Base-by-base conservation (phyloP, 2,329 filamentous ascomycete species). In the Salinomyces thailandicus region DNA sequence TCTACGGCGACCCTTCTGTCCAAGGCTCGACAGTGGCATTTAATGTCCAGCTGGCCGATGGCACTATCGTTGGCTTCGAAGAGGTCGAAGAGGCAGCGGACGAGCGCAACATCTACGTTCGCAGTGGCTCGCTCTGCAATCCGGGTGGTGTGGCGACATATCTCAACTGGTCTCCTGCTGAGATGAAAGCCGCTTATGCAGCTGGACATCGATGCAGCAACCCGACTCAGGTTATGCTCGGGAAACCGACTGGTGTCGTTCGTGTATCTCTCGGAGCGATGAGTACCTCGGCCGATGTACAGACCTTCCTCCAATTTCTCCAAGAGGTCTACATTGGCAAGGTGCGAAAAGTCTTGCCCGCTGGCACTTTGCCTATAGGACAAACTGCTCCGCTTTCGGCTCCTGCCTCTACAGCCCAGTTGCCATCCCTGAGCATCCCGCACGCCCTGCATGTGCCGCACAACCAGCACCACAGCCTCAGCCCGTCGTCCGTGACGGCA, bases 1-100 rank as follows among this genome's bases (percentile, higher is more conserved):
- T 62, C 6, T 77, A 73, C 33, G 69, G 64, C 3, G 66, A 77
- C 48, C 49, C 70, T 0, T 57, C 49, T 12, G 65, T 64, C 14
- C 74, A 79, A 51, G 77, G 77, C 2, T 68, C 75, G 1, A 79
- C 73, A 0, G 60, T 82, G 15, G 72, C 77, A 2, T 79, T 82
- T 58, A 82, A 80, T 43, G 57, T 81, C 9, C 55, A 68, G 17
- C 57, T 57, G n/a, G 52, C 64, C 3, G 64, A 72, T 38, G 75
- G 75, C 1, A 58, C 57, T 1, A 69, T 72, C 45, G 58, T 78
- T 18, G 64, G 71, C 1, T 78, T 76, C 49, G 66, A 66, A 2
- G 64, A 71, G 2, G 72, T 79, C n/a, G 77, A 81, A 55, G 61
- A 61, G 19, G 58, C 68, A 13, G 75, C 77, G 0, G 71, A 77